Base-by-base conservation (phyloP, 1,284 basidiomycete species). In the Heterobasidion annosum region DNA sequence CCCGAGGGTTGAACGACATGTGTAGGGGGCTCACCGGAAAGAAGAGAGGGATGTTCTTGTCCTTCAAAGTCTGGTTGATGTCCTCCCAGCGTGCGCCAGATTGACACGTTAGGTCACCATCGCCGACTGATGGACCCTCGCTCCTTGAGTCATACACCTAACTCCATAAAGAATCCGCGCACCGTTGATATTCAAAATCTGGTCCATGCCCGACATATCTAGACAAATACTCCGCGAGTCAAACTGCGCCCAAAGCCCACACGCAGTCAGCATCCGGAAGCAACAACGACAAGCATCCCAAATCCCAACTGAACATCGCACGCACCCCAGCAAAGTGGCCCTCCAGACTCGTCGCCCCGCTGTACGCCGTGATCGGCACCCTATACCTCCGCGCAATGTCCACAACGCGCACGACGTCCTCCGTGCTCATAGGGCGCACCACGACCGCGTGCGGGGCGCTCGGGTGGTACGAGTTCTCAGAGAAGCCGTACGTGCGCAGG, bases 41-140 rank as follows among this genome's bases (percentile, higher is more conserved):
- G 74, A 95, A 94, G n/a, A 94, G 68, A 1, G 84, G 82, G 53
- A 87, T 79, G 8, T 80, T 56, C 65, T 82, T 74, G 48, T 81
- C 74, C 57, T 75, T 74, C 18, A 93, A 71, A 13, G 75, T 74
- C 32, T 81, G 79, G 61, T 95, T 95, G 35, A 95, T 77, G 16
- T 88, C 83, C 69, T 91, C 82, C 87, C 91, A 94, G 49, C 81
- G 76, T 33, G 82, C 75, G 7, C 89, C 92, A 13, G 90, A 75
- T 64, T 91, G 88, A 56, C 85, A 86, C 1, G 86, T 79, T 4
- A 88, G 69, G 62, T 92, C 89, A 12, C 82, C 80, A 62, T 93
- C 91, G 5, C 75, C 76, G 64, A 81, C 85, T 86, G 52, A 13
- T 12, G 10, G 10, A 2, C n/a, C 37, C n/a, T 13, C 37, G n/a